phyloP scores from a whole-genome alignment of 2,329 filamentous ascomycete genomes.

The Diaporthe longicolla region DNA sequence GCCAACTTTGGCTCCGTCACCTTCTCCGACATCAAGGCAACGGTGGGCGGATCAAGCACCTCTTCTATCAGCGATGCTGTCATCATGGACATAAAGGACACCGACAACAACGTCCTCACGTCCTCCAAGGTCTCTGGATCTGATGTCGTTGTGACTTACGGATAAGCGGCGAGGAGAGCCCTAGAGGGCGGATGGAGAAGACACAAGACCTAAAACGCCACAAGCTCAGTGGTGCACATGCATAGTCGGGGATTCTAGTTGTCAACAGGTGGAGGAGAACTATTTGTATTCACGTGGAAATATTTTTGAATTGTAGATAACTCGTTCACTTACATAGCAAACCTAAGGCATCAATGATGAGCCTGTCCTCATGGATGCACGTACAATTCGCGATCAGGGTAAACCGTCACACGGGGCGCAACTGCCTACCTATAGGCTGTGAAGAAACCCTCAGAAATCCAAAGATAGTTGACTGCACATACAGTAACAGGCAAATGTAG shows the following conservation, averaged over 20 bases:
- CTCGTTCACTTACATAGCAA: background rate
- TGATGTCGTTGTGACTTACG: conserved; percentile 52
- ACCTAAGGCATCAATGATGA: background rate
- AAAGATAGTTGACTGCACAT: background rate
- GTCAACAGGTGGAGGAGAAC: background rate
- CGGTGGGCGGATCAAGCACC: conserved; percentile 50
- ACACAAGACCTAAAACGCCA: background rate
- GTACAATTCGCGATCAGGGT: background rate
- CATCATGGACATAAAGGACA: conserved; percentile 57
- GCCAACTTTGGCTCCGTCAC: conserved; percentile 61
- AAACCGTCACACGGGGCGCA: background rate
- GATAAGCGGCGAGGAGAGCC: background rate
- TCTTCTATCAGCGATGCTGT: conserved; percentile 56
- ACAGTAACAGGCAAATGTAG: background rate
- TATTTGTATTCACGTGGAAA: background rate
- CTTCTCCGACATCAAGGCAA: conserved; percentile 57
- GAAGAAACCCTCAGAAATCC: background rate
- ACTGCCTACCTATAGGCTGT: background rate
- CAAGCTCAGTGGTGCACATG: background rate
- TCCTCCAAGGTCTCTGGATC: conserved; percentile 28
- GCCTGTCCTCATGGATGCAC: background rate
- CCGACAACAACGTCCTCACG: conserved; percentile 34
- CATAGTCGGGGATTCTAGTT: too few relatives aligned
- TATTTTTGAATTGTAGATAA: conserved; percentile 16
- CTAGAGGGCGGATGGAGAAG: too few relatives aligned